Evolutionary conservation across 331 rosid genomes (phyloP).

Genomic region (Quercus phellos): DNA sequence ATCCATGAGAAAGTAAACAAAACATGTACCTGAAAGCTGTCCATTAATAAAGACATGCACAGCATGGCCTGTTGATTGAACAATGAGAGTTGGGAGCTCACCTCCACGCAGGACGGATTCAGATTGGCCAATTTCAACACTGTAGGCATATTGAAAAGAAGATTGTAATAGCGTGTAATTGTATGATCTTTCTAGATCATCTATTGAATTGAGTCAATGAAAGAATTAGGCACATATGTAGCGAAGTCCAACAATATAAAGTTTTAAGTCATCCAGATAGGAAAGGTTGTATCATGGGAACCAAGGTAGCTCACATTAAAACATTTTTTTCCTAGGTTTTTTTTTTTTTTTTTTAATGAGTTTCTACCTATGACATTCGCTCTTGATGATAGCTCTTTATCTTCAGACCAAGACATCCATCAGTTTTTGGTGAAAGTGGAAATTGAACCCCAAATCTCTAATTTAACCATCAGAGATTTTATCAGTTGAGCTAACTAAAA

Average conservation of each 20-base stretch:
- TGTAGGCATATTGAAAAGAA: constrained; percentile 32
- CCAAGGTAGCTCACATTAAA: not conserved
- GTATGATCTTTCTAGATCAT: not conserved
- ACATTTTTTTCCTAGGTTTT: not conserved
- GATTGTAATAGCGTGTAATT: not conserved
- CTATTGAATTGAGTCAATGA: not conserved
- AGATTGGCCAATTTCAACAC: constrained; percentile 68
- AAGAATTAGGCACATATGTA: not conserved
- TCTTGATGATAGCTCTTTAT: no score
- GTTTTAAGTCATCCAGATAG: no score
- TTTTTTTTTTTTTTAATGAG: not conserved
- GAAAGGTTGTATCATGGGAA: not conserved
- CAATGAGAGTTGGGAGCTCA: constrained; percentile 76
- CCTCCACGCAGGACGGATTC: constrained; percentile 89
- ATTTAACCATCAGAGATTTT: no score
- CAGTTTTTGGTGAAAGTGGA: no score
- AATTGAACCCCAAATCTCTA: no score
- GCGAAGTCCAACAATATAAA: not conserved
- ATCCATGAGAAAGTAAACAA: constrained; percentile 17
- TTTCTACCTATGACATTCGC: no score
- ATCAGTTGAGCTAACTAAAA: no score
- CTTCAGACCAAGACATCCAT: no score
- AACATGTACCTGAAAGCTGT: constrained; percentile 66
- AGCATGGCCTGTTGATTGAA: constrained; percentile 93
- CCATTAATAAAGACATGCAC: constrained; percentile 91